Base-by-base conservation (phyloP, 2,329 filamentous ascomycete species). In the Epichloe hybrida region DNA sequence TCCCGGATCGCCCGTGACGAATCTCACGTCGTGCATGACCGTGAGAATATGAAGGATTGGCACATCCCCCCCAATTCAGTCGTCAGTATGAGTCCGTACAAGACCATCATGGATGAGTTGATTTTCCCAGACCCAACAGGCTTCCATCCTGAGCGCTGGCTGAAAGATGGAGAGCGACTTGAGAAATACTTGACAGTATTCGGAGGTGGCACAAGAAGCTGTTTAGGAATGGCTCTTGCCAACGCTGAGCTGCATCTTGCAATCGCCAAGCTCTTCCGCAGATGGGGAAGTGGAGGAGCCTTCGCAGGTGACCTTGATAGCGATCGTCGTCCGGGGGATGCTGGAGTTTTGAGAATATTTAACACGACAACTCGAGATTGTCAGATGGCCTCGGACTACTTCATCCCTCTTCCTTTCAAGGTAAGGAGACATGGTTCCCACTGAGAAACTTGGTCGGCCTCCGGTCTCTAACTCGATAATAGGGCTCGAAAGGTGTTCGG, bases 1-100 rank as follows among this genome's bases (percentile, higher is more conserved):
- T 70, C 75, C 48, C 72, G 75, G 1, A 62, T 74, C 17, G 72
- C 74, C 0, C 71, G 73, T 2, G 57, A 64, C 31, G 64, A 68
- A 53, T 56, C 58, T 3, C 56, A 67, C 20, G 52, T 60, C 38
- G 61, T 61, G 23, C 52, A 55, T n/a, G 66, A 68, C 46, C 53
- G 51, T 3, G 54, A 55, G 45, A 59, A 58, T 3, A 58, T 58
- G 37, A 59, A 55, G 41, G 51, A 57, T 23, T 64, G 63, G 59
- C 56, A 55, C 15, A 58, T 69, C 9, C 64, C 9, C 64, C 66
- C 61, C 1, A 62, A 63, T n/a, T 62, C 62, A 6, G 60, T 65
- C 7, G 57, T 69, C 37, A 64, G 66, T 53, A 69, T 68, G 66
- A 68, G 63, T 49, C 64, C 64, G 8, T 66, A 64, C 57, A 61